phyloP scores from a whole-genome alignment of 2,329 filamentous ascomycete species.

The Penicillium decumbens region DNA sequence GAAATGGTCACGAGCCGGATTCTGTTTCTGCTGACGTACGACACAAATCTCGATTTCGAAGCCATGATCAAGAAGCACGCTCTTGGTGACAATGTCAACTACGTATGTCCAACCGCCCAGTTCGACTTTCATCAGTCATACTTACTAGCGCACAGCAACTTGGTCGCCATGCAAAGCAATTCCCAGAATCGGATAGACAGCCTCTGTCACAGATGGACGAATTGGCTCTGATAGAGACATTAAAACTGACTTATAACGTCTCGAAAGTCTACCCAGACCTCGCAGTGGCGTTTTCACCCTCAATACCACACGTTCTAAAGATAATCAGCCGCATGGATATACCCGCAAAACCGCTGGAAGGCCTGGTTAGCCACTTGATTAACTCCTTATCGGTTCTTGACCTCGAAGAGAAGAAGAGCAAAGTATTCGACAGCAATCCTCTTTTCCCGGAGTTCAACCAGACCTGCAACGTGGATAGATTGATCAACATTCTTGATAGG shows the following conservation, averaged over 20 bases:
- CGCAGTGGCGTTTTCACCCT: slow-evolving; percentile 58
- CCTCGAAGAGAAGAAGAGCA: slow-evolving; percentile 53
- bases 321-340: slow-evolving; percentile 62
- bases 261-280: slow-evolving; percentile 67
- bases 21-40: slow-evolving; percentile 75
- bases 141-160: slow-evolving; percentile 52
- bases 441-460: slow-evolving; percentile 64
- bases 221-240: slow-evolving; percentile 75
- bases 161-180: slow-evolving; percentile 60
- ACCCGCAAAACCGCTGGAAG: slow-evolving; percentile 63
- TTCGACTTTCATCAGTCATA: neutral
- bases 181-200: slow-evolving; percentile 40
- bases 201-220: slow-evolving; percentile 54
- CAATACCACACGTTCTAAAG: slow-evolving; percentile 65
- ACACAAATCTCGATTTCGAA: slow-evolving; percentile 62
- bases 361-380: slow-evolving; percentile 66
- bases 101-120: slow-evolving; percentile 31
- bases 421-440: slow-evolving; percentile 44
- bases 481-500: slow-evolving; percentile 66
- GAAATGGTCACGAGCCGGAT: slow-evolving; percentile 81
- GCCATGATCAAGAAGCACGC: slow-evolving; percentile 61
- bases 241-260: slow-evolving; percentile 87
- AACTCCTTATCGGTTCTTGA: slow-evolving; percentile 80
- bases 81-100: slow-evolving; percentile 63
- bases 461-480: slow-evolving; percentile 56